These are phyloP conservation scores for Gnaphalium uliginosum DNA, from an alignment of 129 eudicot species.

Conservation along the genomic window DNA sequence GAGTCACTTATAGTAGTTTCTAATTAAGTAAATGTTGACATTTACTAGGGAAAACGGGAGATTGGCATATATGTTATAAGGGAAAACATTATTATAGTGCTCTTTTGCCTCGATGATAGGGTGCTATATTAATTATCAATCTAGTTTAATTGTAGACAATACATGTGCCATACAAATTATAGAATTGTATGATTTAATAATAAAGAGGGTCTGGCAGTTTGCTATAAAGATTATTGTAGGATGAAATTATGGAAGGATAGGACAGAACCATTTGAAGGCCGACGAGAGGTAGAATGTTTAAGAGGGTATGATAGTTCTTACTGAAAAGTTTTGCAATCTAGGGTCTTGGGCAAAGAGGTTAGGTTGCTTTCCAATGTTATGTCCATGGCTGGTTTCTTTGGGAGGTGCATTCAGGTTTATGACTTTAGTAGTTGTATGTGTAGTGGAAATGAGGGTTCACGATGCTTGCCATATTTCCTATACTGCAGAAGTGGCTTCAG, in stretches of 20 bases:
- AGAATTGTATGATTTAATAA: background rate
- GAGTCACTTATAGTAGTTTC: background rate
- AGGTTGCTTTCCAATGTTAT: conserved; percentile 1
- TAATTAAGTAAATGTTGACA: background rate
- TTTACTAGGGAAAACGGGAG: background rate
- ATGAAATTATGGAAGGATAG: background rate
- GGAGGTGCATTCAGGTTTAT: conserved; percentile 9
- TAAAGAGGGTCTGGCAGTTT: background rate
- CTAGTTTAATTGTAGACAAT: background rate
- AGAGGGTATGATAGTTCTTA: background rate
- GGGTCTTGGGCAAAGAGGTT: conserved; percentile 5
- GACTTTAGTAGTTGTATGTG: conserved; percentile 13
- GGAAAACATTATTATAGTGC: background rate
- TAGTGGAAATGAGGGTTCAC: conserved; percentile 12
- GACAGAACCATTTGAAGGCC: background rate
- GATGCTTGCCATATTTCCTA: conserved; percentile 19
- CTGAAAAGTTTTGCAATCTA: background rate
- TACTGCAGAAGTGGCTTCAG: conserved; percentile 9
- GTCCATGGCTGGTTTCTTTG: conserved; percentile 13
- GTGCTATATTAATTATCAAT: background rate
- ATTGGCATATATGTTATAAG: background rate
- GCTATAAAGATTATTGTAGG: conserved; percentile 8
- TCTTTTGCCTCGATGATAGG: background rate
- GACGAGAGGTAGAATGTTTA: background rate
- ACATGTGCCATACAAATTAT: background rate